These are phyloP conservation scores for Echria macrotheca DNA, from an alignment of 495 filamentous ascomycete species.

Conservation along the genomic window DNA sequence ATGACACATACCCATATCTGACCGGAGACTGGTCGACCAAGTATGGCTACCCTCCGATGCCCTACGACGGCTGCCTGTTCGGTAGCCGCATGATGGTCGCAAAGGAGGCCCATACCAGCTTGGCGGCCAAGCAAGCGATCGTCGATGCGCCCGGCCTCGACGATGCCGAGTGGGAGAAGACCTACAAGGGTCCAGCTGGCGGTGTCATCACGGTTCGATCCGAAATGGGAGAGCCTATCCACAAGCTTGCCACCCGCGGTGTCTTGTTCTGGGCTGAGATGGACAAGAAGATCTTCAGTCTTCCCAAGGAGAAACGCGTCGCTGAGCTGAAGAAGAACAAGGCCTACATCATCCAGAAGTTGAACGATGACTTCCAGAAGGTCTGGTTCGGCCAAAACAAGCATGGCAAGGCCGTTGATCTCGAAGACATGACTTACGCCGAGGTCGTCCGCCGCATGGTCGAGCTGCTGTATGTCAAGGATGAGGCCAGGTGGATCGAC, in stretches of 20 bases:
- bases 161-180: slow-evolving; percentile 91
- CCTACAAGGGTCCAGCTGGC: slow-evolving; percentile 85
- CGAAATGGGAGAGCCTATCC: slow-evolving; percentile 98
- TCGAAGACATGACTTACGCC: slow-evolving; percentile 96
- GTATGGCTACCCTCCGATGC: slow-evolving; percentile 89
- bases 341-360: slow-evolving; percentile 93
- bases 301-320: slow-evolving; percentile 90
- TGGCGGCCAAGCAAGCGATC: slow-evolving; percentile 91
- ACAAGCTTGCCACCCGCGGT: slow-evolving; percentile 94
- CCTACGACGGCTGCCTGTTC: slow-evolving; percentile 84
- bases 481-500: slow-evolving; percentile 93
- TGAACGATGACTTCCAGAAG: slow-evolving; percentile 98
- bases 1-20: slow-evolving; percentile 90
- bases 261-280: slow-evolving; percentile 96
- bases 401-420: slow-evolving; percentile 75
- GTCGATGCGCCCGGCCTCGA: slow-evolving; percentile 83
- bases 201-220: slow-evolving; percentile 96
- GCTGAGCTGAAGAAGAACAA: slow-evolving; percentile 87
- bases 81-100: slow-evolving; percentile 92
- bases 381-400: slow-evolving; percentile 96
- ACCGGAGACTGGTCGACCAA: slow-evolving; percentile 79
- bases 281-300: slow-evolving; percentile 94
- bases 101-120: slow-evolving; percentile 90
- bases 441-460: slow-evolving; percentile 94
- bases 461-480: slow-evolving; percentile 91